Percentiles rank a stretch among this genome's conserved stretches.
These are phyloP conservation scores for Hemerocallis citrina DNA, from an alignment of 106 monocot genomes.

Conservation along the genomic window DNA sequence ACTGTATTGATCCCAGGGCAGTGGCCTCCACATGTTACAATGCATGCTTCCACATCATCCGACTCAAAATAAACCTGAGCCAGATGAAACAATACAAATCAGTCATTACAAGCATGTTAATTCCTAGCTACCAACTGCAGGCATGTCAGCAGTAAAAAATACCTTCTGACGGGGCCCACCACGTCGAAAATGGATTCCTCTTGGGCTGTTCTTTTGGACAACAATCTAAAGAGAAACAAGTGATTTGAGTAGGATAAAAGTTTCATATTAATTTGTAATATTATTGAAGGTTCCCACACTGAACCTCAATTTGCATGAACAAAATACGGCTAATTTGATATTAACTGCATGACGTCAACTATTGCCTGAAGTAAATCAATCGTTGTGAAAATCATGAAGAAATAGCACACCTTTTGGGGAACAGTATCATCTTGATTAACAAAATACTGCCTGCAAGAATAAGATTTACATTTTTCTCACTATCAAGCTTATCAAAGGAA, in stretches of 20 bases:
- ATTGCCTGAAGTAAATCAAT: not conserved
- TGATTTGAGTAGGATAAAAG: not conserved
- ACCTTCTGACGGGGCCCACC: constrained; percentile 87
- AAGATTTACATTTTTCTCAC: not conserved
- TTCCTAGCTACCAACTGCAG: constrained; percentile 1
- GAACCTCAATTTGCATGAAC: not conserved
- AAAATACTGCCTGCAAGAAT: constrained; percentile 42
- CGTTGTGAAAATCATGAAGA: not conserved
- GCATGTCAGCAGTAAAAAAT: not conserved
- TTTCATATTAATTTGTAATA: not conserved
- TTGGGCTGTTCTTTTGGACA: constrained; percentile 48
- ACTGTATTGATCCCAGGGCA: constrained; percentile 93
- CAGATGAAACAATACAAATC: not conserved
- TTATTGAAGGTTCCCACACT: not conserved
- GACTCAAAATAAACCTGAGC: constrained; percentile 72
- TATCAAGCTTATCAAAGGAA: not conserved
- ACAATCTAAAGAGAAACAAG: constrained; percentile 40
- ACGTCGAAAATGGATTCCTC: constrained; percentile 75
- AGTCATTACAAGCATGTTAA: not conserved
- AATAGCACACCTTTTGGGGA: constrained; percentile 33
- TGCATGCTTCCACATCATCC: constrained; percentile 77
- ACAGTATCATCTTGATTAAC: constrained; percentile 51
- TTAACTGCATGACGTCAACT: not conserved
- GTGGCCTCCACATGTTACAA: constrained; percentile 90
- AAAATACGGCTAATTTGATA: not conserved